Evolutionary conservation across 192 early-diverging fungal species (phyloP), one percentile per base, ranked within the genome.

Genomic region (Dissophora globulifera): DNA sequence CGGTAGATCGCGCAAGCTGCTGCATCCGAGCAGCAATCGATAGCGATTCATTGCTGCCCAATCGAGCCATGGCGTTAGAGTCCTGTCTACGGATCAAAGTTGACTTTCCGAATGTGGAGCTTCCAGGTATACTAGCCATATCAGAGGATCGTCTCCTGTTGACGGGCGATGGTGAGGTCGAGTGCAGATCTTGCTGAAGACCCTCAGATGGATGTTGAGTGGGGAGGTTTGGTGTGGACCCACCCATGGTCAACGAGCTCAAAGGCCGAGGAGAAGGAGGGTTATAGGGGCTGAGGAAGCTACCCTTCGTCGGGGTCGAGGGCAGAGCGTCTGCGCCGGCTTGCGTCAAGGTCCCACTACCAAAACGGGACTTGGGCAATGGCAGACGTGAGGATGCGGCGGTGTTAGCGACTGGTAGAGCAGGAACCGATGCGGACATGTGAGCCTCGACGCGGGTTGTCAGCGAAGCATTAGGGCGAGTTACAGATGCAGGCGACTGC

Each of bases 61-160:
- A 9, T n/a, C 43, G 43, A 6, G 17, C n/a, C 16, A 17, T 17
- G 10, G 43, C 43, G 7, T 38, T 13, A 45, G 53, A 22, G 17
- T 46, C 62, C 50, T 45, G 26, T 30, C 50, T 45, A 9, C 62
- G 62, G 40, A 25, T 29, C 6, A 22, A 20, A 35, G 51, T 33
- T 20, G 49, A 31, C 19, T 61, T 61, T 30, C 67, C 58, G 20
- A 69, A 53, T 25, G 67, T 26, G 3, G 57, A 53, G 20, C 67
- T 43, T 7, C 58, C 43, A 7, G 50, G 42, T 8, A 58, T 53
- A 13, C 55, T 69, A 19, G 43, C 58, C 50, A 69, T 46, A 17
- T 69, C 67, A 1, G 67, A 60, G 0, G 67, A 69, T 17, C 50
- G 50, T 35, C 58, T 59, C 40, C 67, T 61, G 16, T 29, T 61